Conservation (phyloP, 768 basidiomycete species). For the Russula sp. region DNA sequence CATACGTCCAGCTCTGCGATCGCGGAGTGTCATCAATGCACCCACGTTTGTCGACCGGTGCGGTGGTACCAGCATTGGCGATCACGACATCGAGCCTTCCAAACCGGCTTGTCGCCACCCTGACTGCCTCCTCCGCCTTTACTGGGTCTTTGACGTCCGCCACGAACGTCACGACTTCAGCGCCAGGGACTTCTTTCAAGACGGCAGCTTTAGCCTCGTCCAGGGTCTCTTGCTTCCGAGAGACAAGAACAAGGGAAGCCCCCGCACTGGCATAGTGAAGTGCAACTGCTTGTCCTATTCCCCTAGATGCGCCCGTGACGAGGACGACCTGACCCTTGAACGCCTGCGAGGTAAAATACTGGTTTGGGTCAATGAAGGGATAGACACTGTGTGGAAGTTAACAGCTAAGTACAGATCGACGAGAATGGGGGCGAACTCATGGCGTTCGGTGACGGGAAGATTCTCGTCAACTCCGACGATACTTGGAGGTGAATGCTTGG, state of each 20-base stretch:
- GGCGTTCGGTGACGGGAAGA: background rate
- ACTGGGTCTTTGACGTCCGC: conserved; percentile 28
- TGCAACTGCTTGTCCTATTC: conserved; percentile 29
- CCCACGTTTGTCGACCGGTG: background rate
- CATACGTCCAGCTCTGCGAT: no score
- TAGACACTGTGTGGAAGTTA: conserved; percentile 20
- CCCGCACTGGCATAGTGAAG: conserved; percentile 29
- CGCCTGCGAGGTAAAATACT: conserved; percentile 18
- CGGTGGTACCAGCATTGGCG: conserved; percentile 27
- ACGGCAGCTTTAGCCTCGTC: conserved; percentile 26
- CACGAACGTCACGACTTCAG: conserved; percentile 23
- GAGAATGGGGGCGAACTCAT: background rate
- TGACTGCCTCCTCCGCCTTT: conserved; percentile 26
- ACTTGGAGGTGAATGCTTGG: background rate
- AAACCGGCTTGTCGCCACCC: conserved; percentile 25
- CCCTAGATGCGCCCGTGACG: conserved; percentile 28
- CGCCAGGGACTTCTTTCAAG: conserved; percentile 8
- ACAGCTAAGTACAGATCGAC: background rate
- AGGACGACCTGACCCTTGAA: conserved; percentile 29
- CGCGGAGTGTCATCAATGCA: background rate
- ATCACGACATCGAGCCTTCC: conserved; percentile 30
- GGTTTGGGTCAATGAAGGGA: conserved; percentile 28
- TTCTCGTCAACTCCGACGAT: background rate
- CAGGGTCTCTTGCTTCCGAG: conserved; percentile 23
- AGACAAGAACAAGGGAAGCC: conserved; percentile 27